Percentiles rank a stretch among this genome's conserved stretches.
These are phyloP conservation scores for Heimioporus sp. DNA, from an alignment of 768 basidiomycete species.

Conservation along the genomic window DNA sequence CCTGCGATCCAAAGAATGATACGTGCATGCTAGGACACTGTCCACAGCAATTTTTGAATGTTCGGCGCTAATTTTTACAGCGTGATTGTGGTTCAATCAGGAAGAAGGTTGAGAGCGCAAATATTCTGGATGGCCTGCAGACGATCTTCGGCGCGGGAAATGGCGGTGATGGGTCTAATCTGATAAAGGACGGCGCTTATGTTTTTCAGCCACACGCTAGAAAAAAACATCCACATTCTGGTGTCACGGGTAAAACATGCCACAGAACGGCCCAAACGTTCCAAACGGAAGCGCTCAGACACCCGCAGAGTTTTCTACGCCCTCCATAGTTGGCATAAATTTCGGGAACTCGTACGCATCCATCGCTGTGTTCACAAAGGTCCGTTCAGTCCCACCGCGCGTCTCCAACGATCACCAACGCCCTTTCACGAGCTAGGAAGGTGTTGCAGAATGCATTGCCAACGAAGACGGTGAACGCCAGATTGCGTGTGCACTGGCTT, in stretches of 20 bases:
- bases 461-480: slow-evolving; percentile 99
- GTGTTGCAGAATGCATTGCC: slow-evolving; percentile 90
- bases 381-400: slow-evolving; percentile 29
- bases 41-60: slow-evolving; percentile 7
- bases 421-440: slow-evolving; percentile 54
- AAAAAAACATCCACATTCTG: neutral
- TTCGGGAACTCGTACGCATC: slow-evolving; percentile 95
- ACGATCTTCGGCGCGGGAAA: slow-evolving; percentile 6
- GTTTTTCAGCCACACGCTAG: slow-evolving; percentile 4
- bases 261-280: slow-evolving; percentile 33
- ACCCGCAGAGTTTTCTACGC: slow-evolving; percentile 35
- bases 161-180: slow-evolving; percentile 8
- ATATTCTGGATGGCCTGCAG: slow-evolving; percentile 15
- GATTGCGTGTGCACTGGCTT: slow-evolving; percentile 92
- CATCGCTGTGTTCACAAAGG: slow-evolving; percentile 94
- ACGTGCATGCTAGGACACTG: slow-evolving; percentile 10
- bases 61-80: neutral
- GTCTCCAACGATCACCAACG: neutral
- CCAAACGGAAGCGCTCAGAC: slow-evolving; percentile 55
- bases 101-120: slow-evolving; percentile 10
- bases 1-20: slow-evolving; percentile 12
- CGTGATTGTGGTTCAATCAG: slow-evolving; percentile 13
- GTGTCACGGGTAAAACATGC: slow-evolving; percentile 27
- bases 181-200: slow-evolving; percentile 6
- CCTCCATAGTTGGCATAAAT: slow-evolving; percentile 88